Evolutionary conservation across 768 basidiomycete genomes (phyloP), one percentile per base, ranked within the genome.

Genomic region (Kwoniella pini): DNA sequence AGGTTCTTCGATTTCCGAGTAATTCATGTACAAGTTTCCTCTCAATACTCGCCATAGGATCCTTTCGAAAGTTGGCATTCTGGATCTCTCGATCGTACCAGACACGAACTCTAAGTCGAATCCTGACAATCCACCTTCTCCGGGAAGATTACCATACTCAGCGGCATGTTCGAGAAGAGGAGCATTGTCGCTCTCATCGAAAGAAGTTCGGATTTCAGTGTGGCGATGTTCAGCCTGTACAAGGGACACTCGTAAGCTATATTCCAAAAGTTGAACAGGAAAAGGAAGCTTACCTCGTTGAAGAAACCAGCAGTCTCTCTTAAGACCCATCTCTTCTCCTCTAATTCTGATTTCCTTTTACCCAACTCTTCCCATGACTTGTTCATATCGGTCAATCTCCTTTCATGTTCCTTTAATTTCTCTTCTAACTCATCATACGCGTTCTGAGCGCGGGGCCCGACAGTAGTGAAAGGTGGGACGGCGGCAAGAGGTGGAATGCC

Each of bases 1-100:
- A 5, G 91, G 89, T 67, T 95, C 91, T 38, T 84, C 83, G 68
- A 99, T 98, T 79, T 98, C 94, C 74, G 77, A 76, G 64, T 79
- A 80, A 80, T 97, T 99, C 95, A 99, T 98, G 82, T 95, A 99
- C 21, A 99, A 82, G 77, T 99, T 98, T 50, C 96, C 96, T 60
- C 96, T 88, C 19, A 98, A 84, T 31, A 98, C 91, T 68, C 96
- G 90, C 96, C 96, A 99, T 49, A 98, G 85, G 19, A 99, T 90
- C 17, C 96, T 88, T 80, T 99, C 96, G 54, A 99, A 97, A 4
- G 91, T 94, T 0, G 90, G 85, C 72, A 98, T 83, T 57, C 94
- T 87, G 9, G 87, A 81, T 45, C 96, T 90, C 71, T 98, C 94
- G 65, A 98, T 92, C 0, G 95, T 97, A 26, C 96, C 96, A 3